A percentile compares a stretch with the other conserved stretches of the same genome.
Evolutionary conservation across 768 basidiomycete genomes (phyloP).

Genomic region (Pisolithus orientalis): DNA sequence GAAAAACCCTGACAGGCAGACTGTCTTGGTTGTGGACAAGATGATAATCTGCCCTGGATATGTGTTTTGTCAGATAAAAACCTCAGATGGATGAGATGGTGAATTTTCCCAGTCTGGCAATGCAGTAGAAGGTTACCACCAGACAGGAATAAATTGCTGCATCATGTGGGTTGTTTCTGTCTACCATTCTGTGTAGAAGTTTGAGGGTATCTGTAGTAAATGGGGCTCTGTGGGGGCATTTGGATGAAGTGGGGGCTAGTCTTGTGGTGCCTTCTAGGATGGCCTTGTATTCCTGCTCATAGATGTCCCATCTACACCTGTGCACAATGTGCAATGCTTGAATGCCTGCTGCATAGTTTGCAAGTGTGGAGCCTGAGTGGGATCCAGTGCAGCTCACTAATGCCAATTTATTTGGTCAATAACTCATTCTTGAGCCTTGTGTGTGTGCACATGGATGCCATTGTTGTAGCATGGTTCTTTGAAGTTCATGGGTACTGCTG

Average conservation of each 20-base stretch:
- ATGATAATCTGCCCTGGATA: not conserved
- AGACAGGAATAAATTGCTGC: conserved; percentile 33
- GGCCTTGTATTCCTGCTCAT: too few relatives aligned
- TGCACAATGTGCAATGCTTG: conserved; percentile 45
- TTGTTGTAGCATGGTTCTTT: too few relatives aligned
- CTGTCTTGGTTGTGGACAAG: not conserved
- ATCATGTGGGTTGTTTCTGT: conserved; percentile 25
- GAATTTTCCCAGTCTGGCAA: conserved; percentile 27
- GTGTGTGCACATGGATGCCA: too few relatives aligned
- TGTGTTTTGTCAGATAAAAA: not conserved
- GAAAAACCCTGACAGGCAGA: not conserved
- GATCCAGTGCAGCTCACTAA: conserved; percentile 25
- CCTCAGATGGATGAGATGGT: not conserved
- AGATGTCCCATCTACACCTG: not conserved
- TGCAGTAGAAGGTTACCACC: conserved; percentile 30
- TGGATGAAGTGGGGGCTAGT: too few relatives aligned
- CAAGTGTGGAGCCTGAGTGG: conserved; percentile 26
- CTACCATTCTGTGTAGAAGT: conserved; percentile 10
- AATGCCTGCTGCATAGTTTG: conserved; percentile 34
- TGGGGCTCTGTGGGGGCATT: too few relatives aligned
- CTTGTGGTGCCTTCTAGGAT: too few relatives aligned
- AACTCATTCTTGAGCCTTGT: too few relatives aligned
- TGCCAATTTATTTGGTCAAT: too few relatives aligned
- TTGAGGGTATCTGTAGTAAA: too few relatives aligned
- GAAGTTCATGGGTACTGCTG: too few relatives aligned